A percentile compares a stretch with the other conserved stretches of the same genome.
phyloP scores from a whole-genome alignment of 257 asterid genomes.

The Nyctanthes arbortristis region DNA sequence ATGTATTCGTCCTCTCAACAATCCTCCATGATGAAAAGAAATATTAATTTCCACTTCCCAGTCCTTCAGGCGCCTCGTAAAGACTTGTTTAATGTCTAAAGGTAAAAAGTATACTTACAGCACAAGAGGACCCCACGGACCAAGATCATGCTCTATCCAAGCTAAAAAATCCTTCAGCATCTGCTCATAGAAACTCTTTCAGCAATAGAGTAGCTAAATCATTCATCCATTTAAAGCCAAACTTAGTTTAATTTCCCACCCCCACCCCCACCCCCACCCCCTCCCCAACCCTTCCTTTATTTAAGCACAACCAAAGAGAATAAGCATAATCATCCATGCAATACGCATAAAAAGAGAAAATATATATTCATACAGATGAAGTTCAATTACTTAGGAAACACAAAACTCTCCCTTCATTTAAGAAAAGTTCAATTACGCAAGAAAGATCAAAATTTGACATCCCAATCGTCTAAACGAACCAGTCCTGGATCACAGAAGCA shows the following conservation, averaged over 20 bases:
- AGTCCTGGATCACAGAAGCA: too few relatives aligned
- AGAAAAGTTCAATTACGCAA: too few relatives aligned
- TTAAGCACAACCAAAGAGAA: too few relatives aligned
- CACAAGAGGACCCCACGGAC: slow-evolving; percentile 63
- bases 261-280: too few relatives aligned
- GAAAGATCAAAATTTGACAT: neutral
- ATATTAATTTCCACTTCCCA: neutral
- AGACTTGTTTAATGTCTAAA: neutral
- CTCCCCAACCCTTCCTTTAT: too few relatives aligned
- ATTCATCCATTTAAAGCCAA: neutral
- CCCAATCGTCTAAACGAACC: too few relatives aligned
- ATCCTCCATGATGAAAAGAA: neutral
- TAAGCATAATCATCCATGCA: neutral
- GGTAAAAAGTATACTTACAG: slow-evolving; percentile 35
- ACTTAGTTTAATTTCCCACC: neutral
- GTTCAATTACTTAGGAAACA: neutral
- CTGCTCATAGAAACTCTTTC: slow-evolving; percentile 25
- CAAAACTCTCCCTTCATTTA: too few relatives aligned
- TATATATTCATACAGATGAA: too few relatives aligned
- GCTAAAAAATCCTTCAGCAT: slow-evolving; percentile 44
- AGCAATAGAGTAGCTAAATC: neutral
- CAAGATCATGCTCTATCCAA: slow-evolving; percentile 54
- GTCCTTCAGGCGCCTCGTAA: neutral
- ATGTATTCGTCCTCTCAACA: neutral
- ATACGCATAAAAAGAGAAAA: neutral